phyloP scores from a whole-genome alignment of 495 filamentous ascomycete species.

The Chaetomium fimeti region DNA sequence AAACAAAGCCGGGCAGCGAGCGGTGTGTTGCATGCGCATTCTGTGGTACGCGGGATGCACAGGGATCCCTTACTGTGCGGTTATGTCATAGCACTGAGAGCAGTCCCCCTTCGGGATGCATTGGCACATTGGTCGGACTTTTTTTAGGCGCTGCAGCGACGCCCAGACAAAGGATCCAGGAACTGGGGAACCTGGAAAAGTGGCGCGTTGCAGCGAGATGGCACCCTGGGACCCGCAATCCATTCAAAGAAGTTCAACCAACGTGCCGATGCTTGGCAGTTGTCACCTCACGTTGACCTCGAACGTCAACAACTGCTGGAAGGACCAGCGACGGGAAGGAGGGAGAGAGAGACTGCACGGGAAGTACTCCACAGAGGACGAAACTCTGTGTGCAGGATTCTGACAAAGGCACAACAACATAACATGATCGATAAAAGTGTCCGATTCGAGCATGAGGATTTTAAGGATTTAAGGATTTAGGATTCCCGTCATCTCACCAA shows the following conservation, averaged over 20 bases:
- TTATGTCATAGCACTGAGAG: constrained; percentile 11
- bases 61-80: constrained; percentile 8
- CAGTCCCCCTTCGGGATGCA: background rate
- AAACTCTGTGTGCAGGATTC: background rate
- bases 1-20: background rate
- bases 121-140: constrained; percentile 18
- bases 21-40: background rate
- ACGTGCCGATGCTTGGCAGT: background rate
- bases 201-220: background rate
- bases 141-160: constrained; percentile 12
- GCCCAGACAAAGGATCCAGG: background rate
- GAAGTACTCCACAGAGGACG: background rate
- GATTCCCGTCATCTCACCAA: background rate
- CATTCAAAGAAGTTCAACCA: background rate
- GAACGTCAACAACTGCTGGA: too few relatives aligned
- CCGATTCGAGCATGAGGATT: background rate
- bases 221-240: background rate
- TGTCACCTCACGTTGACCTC: background rate
- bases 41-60: background rate
- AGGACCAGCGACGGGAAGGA: too few relatives aligned
- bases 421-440: background rate
- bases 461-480: too few relatives aligned
- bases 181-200: constrained; percentile 12
- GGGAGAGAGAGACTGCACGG: too few relatives aligned
- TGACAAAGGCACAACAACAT: background rate